Evolutionary conservation across 2,329 filamentous ascomycete genomes (phyloP), one percentile per base, ranked within the genome.

Genomic region (Daldinia sp.): DNA sequence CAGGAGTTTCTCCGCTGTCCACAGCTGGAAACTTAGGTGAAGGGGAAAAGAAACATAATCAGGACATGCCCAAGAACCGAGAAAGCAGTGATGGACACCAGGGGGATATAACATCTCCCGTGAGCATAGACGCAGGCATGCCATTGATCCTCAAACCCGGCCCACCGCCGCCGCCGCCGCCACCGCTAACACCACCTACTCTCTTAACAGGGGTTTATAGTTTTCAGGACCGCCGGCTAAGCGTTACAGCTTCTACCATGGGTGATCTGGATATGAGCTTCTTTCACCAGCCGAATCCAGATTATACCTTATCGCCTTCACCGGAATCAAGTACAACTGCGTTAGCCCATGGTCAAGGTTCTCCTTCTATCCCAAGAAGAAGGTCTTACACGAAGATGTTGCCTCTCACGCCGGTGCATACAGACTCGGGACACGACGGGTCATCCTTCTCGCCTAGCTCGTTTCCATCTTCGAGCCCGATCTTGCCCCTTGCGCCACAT

Each of bases 251-350:
- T 30, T 78, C 77, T 32, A 69, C 71, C 13, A 70, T 74, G 17
- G 73, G 75, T 8, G 74, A 75, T 8, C 64, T 79, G 8, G 79
- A 78, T 45, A 69, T 71, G n/a, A 72, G 72, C 41, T 79, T 81
- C 67, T 81, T 84, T 61, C 77, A 82, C 64, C 82, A 83, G 63
- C 79, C 80, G 2, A 82, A 83, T 64, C 82, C 82, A 0, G 81
- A 84, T 65, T 83, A 83, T 73, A 76, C 76, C 63, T 79, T 77
- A 27, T 77, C 74, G 11, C 76, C 76, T 7, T 67, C 70, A 7
- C 64, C 70, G 9, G 62, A 51, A 15, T 68, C 70, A 11, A 64
- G 65, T 15, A 70, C 68, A 13, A 69, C 68, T 3, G 66, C 62
- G 29, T 32, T 67, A 6, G 58, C 70, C 7, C 61, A 68, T 8